These are phyloP conservation scores for Panus rudis DNA, from an alignment of 768 basidiomycete genomes.

Conservation along the genomic window DNA sequence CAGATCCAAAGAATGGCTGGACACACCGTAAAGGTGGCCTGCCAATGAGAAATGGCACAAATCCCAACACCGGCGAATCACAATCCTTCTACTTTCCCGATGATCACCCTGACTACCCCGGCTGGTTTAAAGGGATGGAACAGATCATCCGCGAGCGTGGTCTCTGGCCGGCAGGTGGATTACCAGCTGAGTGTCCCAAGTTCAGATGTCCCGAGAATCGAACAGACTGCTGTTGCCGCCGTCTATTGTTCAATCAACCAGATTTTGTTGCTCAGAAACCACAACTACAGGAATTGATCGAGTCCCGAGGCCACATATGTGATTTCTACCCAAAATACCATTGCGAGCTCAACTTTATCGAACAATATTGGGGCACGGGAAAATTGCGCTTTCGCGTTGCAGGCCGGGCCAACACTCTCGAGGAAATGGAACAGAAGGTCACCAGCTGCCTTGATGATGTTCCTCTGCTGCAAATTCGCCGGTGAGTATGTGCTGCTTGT, in stretches of 20 bases:
- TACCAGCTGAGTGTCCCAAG: slow-evolving; percentile 18
- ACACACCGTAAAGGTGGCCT: slow-evolving; percentile 1
- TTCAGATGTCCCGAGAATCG: slow-evolving; percentile 19
- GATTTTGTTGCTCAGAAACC: slow-evolving; percentile 23
- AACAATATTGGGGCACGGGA: slow-evolving; percentile 24
- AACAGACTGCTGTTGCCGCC: slow-evolving; percentile 22
- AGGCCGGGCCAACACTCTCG: slow-evolving; percentile 12
- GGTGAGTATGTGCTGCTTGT: too few species aligned
- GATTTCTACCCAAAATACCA: slow-evolving; percentile 26
- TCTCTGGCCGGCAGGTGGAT: not conserved
- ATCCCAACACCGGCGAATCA: slow-evolving; percentile 12
- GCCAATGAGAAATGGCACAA: slow-evolving; percentile 12
- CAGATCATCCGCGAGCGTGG: slow-evolving; percentile 8
- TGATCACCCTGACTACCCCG: slow-evolving; percentile 3
- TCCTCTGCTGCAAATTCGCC: slow-evolving; percentile 11
- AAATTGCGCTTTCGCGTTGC: slow-evolving; percentile 19
- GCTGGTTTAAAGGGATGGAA: slow-evolving; percentile 22
- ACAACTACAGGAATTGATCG: slow-evolving; percentile 2
- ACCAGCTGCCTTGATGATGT: slow-evolving; percentile 7
- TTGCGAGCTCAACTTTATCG: slow-evolving; percentile 26
- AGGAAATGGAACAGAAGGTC: slow-evolving; percentile 13
- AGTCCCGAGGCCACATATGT: slow-evolving; percentile 4
- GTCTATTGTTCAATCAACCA: slow-evolving; percentile 26
- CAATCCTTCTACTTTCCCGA: slow-evolving; percentile 19
- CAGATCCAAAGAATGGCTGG: slow-evolving; percentile 4